These are phyloP conservation scores for Myxozyma mucilagina DNA, from an alignment of 805 yeast species.

Conservation along the genomic window DNA sequence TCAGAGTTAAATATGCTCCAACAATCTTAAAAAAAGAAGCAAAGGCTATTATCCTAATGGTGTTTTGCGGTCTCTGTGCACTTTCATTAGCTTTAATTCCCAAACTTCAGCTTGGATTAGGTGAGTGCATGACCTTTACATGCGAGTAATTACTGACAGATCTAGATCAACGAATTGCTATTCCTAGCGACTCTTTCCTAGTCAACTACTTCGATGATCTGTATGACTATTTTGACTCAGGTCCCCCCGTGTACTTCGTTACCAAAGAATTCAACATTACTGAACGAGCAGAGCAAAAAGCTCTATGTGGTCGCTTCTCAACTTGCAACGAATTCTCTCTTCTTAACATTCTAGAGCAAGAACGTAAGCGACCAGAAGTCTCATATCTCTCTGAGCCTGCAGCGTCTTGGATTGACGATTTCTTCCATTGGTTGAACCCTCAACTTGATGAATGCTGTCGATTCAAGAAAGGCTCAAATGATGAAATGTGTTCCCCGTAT, in stretches of 20 bases:
- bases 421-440: constrained; percentile 83
- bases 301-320: constrained; percentile 83
- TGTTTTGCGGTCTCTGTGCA: constrained; percentile 66
- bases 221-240: constrained; percentile 71
- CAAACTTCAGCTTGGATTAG: constrained; percentile 65
- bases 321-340: constrained; percentile 78
- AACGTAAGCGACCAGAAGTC: constrained; percentile 60
- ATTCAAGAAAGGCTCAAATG: constrained; percentile 51
- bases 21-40: constrained; percentile 51
- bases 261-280: constrained; percentile 70
- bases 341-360: constrained; percentile 81
- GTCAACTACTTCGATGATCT: constrained; percentile 78
- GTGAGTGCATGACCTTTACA: constrained; percentile 1
- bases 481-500: constrained; percentile 44
- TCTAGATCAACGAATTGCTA: constrained; percentile 78
- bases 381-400: constrained; percentile 79
- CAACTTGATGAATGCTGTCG: constrained; percentile 83
- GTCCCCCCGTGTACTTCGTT: constrained; percentile 90
- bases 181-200: constrained; percentile 80
- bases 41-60: constrained; percentile 50
- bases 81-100: constrained; percentile 72
- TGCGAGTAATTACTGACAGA: background rate
- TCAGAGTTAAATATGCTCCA: constrained; percentile 59
- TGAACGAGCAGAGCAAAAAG: constrained; percentile 59
- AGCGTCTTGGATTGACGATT: constrained; percentile 93